Evolutionary conservation across 139 green algal species (phyloP).

Genomic region (Pseudopediastrum boryanum): DNA sequence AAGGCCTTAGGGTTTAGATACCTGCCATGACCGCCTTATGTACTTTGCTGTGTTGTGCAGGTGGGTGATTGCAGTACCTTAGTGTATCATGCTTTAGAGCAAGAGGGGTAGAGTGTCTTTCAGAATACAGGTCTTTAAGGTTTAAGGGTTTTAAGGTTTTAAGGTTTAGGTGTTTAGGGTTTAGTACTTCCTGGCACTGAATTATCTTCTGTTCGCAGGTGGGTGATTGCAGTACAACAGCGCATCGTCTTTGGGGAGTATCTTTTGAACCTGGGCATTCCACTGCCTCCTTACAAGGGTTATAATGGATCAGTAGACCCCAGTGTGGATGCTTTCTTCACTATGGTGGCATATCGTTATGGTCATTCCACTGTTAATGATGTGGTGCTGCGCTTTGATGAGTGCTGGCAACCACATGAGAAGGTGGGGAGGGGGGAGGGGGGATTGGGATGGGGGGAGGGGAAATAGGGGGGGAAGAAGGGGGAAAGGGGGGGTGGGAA

Average conservation of each 20-base stretch:
- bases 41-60: no score
- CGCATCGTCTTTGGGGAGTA: constrained; percentile 46
- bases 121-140: no score
- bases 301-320: constrained; percentile 44
- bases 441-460: background rate
- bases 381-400: constrained; percentile 43
- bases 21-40: no score
- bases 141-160: no score
- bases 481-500: background rate
- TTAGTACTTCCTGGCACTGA: background rate
- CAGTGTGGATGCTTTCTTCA: constrained; percentile 44
- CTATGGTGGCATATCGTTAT: constrained; percentile 38
- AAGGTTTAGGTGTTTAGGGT: no score
- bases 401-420: constrained; percentile 36
- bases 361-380: constrained; percentile 22
- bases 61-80: no score
- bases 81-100: no score
- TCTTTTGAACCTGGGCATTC: constrained; percentile 27
- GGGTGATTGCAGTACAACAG: constrained; percentile 19
- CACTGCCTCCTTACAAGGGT: constrained; percentile 29
- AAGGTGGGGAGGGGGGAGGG: background rate
- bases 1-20: no score
- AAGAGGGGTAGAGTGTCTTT: no score
- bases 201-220: background rate
- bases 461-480: background rate